Evolutionary conservation across 1,284 basidiomycete genomes (phyloP).

Genomic region (Microstroma glucosiphilum): DNA sequence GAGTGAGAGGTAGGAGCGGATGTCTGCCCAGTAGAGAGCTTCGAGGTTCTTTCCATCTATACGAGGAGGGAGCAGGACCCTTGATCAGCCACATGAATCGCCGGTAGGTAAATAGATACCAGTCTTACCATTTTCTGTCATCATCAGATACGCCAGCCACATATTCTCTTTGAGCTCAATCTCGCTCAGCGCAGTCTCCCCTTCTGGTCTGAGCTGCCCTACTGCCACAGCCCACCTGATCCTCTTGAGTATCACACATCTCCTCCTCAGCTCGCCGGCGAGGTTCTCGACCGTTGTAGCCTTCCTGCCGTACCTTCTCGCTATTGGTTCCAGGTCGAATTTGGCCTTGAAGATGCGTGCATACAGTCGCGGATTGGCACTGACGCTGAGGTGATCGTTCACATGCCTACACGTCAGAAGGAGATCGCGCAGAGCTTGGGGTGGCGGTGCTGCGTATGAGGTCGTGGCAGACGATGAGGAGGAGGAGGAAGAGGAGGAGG

Average conservation of each 20-base stretch:
- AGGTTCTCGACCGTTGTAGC: constrained; percentile 26
- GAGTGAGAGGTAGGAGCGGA: constrained; percentile 30
- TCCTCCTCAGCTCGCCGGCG: constrained; percentile 27
- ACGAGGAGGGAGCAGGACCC: neutral
- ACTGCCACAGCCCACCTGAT: constrained; percentile 23
- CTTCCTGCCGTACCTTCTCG: constrained; percentile 26
- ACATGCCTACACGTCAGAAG: constrained; percentile 29
- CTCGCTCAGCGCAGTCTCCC: constrained; percentile 11
- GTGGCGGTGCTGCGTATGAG: constrained; percentile 20
- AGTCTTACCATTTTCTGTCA: constrained; percentile 32
- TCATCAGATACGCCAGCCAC: constrained; percentile 42
- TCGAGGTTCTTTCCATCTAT: constrained; percentile 34
- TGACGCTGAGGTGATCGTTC: constrained; percentile 26
- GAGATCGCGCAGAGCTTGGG: constrained; percentile 26
- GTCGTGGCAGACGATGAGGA: neutral
- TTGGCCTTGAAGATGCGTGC: constrained; percentile 36
- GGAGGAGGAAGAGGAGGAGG: neutral
- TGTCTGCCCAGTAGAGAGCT: constrained; percentile 29
- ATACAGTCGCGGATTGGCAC: constrained; percentile 35
- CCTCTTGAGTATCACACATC: constrained; percentile 33
- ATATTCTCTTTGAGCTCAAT: constrained; percentile 31
- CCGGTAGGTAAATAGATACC: neutral
- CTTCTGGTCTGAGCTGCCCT: constrained; percentile 5
- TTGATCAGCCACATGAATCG: neutral
- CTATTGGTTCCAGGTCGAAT: constrained; percentile 40